Evolutionary conservation across 768 basidiomycete genomes (phyloP).

Genomic region (Auricularia sp.): DNA sequence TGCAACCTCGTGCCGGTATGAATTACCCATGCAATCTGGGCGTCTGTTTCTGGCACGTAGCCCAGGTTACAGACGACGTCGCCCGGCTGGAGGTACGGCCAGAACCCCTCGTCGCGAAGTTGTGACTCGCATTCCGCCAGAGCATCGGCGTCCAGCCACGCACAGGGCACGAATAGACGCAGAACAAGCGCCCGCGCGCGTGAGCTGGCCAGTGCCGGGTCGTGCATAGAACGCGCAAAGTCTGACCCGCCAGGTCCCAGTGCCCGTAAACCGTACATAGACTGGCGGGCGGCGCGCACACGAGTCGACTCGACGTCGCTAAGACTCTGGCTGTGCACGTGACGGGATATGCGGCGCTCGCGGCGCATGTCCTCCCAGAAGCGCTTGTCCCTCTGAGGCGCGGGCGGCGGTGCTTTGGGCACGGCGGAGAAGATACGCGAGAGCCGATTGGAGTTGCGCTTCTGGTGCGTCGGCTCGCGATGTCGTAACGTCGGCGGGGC

Average conservation of each 20-base stretch:
- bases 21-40: background rate
- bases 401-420: background rate
- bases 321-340: background rate
- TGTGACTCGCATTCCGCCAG: slow-evolving; percentile 57
- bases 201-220: slow-evolving; percentile 48
- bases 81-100: slow-evolving; percentile 65
- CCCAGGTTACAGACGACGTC: slow-evolving; percentile 77
- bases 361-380: background rate
- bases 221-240: slow-evolving; percentile 35
- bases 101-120: slow-evolving; percentile 54
- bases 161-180: slow-evolving; percentile 66
- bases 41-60: slow-evolving; percentile 41
- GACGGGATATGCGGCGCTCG: background rate
- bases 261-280: slow-evolving; percentile 7
- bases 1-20: background rate
- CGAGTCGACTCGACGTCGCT: background rate
- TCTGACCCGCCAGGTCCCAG: slow-evolving; percentile 4
- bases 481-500: background rate
- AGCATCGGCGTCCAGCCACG: slow-evolving; percentile 33
- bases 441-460: slow-evolving; percentile 3
- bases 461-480: background rate
- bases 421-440: background rate
- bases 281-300: background rate
- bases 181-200: slow-evolving; percentile 60
- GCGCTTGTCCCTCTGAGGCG: background rate